phyloP scores from a whole-genome alignment of 2,329 filamentous ascomycete genomes.

The Pseudopyricularia cyperi region DNA sequence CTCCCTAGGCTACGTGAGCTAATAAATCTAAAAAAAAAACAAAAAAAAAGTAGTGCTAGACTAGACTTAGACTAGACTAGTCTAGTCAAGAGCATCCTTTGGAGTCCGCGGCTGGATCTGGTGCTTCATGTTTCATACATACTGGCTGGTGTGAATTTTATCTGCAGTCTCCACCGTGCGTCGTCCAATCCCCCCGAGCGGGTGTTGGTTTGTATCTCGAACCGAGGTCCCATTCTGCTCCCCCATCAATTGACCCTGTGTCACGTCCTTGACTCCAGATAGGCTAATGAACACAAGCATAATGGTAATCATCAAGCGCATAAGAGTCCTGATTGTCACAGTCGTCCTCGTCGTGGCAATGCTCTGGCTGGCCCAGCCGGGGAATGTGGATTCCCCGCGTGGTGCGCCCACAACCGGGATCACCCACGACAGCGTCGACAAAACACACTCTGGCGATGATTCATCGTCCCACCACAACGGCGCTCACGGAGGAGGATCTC shows the following conservation, averaged over 20 bases:
- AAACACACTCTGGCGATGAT: not conserved
- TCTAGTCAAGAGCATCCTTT: too few species aligned
- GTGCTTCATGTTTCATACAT: too few species aligned
- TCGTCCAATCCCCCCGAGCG: too few species aligned
- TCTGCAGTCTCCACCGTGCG: too few species aligned
- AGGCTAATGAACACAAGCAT: not conserved
- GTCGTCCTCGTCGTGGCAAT: not conserved
- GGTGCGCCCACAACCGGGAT: not conserved
- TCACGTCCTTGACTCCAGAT: not conserved
- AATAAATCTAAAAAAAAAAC: too few species aligned
- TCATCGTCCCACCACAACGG: not conserved
- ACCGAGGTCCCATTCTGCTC: too few species aligned
- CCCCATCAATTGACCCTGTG: not conserved
- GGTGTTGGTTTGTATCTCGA: too few species aligned
- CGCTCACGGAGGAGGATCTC: not conserved
- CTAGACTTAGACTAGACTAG: too few species aligned
- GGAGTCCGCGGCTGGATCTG: too few species aligned
- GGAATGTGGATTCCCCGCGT: not conserved
- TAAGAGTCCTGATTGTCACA: not conserved
- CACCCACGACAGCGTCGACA: not conserved
- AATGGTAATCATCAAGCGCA: not conserved
- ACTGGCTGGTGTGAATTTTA: too few species aligned
- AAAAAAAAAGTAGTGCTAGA: too few species aligned
- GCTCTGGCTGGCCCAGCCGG: not conserved
- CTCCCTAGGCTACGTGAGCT: too few species aligned